Evolutionary conservation across 2,329 filamentous ascomycete species (phyloP), one percentile per base, ranked within the genome.

Genomic region (Diplodia corticola): DNA sequence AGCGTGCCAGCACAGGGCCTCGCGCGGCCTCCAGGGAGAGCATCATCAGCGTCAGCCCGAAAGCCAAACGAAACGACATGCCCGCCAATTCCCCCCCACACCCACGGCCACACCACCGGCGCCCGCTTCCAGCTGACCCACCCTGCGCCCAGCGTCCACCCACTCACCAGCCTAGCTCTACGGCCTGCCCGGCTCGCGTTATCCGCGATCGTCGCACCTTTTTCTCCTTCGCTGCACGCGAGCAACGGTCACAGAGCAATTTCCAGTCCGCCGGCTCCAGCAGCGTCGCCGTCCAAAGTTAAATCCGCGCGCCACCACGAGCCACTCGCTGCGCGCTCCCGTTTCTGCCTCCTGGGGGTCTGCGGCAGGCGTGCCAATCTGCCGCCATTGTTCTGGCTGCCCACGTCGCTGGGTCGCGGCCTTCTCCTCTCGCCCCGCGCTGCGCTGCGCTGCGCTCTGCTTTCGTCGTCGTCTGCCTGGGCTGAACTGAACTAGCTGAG

Each of bases 41-140:
- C 40, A 61, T 35, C 57, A 22, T 17, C 57, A 22, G 33, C 53
- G 53, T 40, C 33, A 24, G 20, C 53, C 20, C 53, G 20, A 57
- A 61, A 61, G 57, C 57, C 40, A 61, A 61, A 61, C 57, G 48
- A 28, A 20, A 61, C 57, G 40, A 61, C 57, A 60, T 48, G 55
- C 37, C 24, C 55, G 40, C 55, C 55, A 20, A 13, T 26, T 26
- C 10, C 55, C 55, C 55, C 33, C 22, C 54, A 40, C 24, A 30
- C 50, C 50, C 35, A 40, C 55, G 17, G 24, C 55, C 55, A 30
- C 55, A 30, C 55, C 55, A 60, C 37, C 55, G 28, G 35, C 57
- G 57, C 57, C 57, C 57, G 57, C n/a, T 35, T 35, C 24, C 57
- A 61, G 57, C 57, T 61, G 57, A 61, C 57, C 57, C 57, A 61